Conservation (phyloP, 495 filamentous ascomycete genomes). For the Hamigera avellanea region DNA sequence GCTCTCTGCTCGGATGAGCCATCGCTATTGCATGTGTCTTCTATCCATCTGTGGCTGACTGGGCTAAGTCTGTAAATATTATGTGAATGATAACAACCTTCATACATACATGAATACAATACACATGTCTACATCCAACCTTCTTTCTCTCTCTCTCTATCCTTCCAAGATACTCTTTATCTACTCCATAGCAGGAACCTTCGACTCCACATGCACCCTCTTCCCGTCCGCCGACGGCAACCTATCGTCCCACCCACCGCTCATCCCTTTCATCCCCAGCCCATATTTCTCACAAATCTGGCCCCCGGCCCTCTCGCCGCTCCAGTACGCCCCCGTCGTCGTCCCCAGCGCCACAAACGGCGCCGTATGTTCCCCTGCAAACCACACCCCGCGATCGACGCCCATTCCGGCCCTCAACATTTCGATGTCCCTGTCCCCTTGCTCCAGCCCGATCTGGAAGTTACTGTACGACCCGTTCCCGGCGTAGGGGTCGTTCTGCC, state of each 20-base stretch:
- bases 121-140: too few relatives aligned
- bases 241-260: slow-evolving; percentile 21
- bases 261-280: slow-evolving; percentile 15
- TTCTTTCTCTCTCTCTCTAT: slow-evolving; percentile 4
- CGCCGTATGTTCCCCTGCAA: slow-evolving; percentile 89
- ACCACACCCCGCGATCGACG: slow-evolving; percentile 63
- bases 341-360: slow-evolving; percentile 84
- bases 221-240: slow-evolving; percentile 18
- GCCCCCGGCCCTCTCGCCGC: slow-evolving; percentile 66
- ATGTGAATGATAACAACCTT: too few relatives aligned
- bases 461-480: slow-evolving; percentile 88
- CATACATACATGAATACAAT: too few relatives aligned
- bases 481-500: slow-evolving; percentile 72
- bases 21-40: too few relatives aligned
- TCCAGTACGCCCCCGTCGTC: slow-evolving; percentile 85
- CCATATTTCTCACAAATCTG: slow-evolving; percentile 41
- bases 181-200: not conserved
- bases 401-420: slow-evolving; percentile 55
- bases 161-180: slow-evolving; percentile 4
- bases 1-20: too few relatives aligned
- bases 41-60: too few relatives aligned
- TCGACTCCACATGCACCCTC: not conserved
- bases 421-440: slow-evolving; percentile 61
- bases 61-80: too few relatives aligned
- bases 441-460: slow-evolving; percentile 65